Percentiles rank a stretch among this genome's conserved stretches.
Evolutionary conservation across 768 basidiomycete species (phyloP).

Genomic region (Rhodosporidiobolus sp.): DNA sequence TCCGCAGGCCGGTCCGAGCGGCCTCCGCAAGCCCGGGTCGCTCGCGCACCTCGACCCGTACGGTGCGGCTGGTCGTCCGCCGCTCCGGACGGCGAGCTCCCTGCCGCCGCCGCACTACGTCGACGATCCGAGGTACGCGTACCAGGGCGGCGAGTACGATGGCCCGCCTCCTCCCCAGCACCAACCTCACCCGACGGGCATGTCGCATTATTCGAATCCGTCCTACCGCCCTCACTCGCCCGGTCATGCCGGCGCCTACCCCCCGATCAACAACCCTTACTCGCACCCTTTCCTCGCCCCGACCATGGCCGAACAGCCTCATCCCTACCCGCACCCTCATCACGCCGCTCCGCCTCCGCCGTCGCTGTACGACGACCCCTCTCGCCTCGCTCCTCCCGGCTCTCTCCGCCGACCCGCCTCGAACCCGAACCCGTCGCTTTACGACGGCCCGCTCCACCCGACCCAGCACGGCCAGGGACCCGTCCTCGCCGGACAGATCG

Average conservation of each 20-base stretch:
- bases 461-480: background rate
- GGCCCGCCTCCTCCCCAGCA: background rate
- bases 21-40: background rate
- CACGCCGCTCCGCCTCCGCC: too few species aligned
- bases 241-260: background rate
- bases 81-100: background rate
- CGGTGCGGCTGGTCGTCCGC: background rate
- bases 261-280: slow-evolving; percentile 3
- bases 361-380: background rate
- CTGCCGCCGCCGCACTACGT: background rate
- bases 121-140: slow-evolving; percentile 3
- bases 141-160: background rate
- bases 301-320: slow-evolving; percentile 6
- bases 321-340: background rate
- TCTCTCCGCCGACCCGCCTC: slow-evolving; percentile 1
- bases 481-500: slow-evolving; percentile 16
- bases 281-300: slow-evolving; percentile 9
- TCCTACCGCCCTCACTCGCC: background rate
- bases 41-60: background rate
- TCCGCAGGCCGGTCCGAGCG: background rate
- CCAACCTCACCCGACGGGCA: background rate
- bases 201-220: too few species aligned
- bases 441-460: background rate
- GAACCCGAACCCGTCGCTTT: background rate
- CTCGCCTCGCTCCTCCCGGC: background rate